Evolutionary conservation across 2,329 filamentous ascomycete species (phyloP), one percentile per base, ranked within the genome.

Genomic region (Aspergillus floridensis): DNA sequence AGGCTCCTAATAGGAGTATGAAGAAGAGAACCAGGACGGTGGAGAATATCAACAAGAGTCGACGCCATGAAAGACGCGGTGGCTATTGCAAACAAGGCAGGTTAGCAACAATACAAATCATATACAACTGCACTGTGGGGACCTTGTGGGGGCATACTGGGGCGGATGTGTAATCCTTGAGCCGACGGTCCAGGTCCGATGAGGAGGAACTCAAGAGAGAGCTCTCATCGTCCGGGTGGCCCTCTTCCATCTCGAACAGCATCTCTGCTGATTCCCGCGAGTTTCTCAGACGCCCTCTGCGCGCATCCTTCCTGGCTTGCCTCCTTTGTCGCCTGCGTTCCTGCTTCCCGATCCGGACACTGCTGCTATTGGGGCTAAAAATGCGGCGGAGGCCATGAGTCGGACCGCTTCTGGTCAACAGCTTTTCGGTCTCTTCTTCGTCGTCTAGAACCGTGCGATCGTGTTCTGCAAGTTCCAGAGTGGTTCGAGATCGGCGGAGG

Each of bases 221-320:
- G 53, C 56, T 59, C 49, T 62, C 59, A 52, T 64, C 59, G 22
- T 88, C 86, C 61, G 69, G 71, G 32, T 76, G 70, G 1, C 92
- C 91, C 71, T 92, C 89, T 75, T 97, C 93, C 89, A 93, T 91
- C 77, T 95, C 90, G 73, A 91, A 93, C 88, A 96, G 91, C 69
- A 96, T 79, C 73, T 88, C 85, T 41, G 88, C 88, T 65, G 91
- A 86, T 70, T 91, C 89, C 81, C 75, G 70, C 84, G 73, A 64
- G 76, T 79, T 62, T 82, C 81, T 76, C 77, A 81, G 68, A 41
- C 70, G 84, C 86, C 67, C 80, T 78, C 65, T 77, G 53, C 66
- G 65, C 38, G 67, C 68, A 56, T 62, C 63, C 61, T 70, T 69
- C 59, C 70, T 68, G 70, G 84, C 78, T 47, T 79, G 74, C 58